Base-by-base conservation (phyloP, 2,329 filamentous ascomycete genomes). In the Coniochaeta sp. region DNA sequence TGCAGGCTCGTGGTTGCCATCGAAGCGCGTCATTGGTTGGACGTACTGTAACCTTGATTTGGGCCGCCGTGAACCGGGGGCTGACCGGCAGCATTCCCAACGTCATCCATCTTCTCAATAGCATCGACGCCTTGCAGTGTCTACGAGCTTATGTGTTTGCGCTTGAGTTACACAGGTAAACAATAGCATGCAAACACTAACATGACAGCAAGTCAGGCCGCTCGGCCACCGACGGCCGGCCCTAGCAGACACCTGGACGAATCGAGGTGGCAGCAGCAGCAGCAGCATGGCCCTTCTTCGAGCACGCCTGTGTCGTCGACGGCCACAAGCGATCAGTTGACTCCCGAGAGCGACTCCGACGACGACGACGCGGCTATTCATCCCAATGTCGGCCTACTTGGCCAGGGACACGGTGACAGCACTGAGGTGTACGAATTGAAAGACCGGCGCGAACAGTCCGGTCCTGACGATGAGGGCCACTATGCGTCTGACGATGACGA, bases 341-440 rank as follows among this genome's bases (percentile, higher is more conserved):
- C 63, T 40, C 66, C 65, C n/a, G 63, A 66, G 8, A 63, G 62
- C 31, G 63, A 61, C 57, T 62, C 57, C n/a, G 62, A 62, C 58
- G 62, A 54, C 24, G 62, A 62, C 24, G 62, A 62, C 12, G 55
- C 57, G 22, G 56, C 31, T 28, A 55, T 50, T n/a, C n/a, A 24
- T 16, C 12, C 54, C 28, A 24, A 12, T n/a, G 54, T 24, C 12
- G 47, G 47, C 6, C 17, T 52, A 14, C 47, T 52, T 16, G 22
- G 55, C 38, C 11, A 54, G 31, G 22, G 57, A 57, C n/a, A 58
- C 52, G 19, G 43, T 58, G 31, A 58, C 62, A 28, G 59, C 33
- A 60, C 52, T 17, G 67, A 67, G 47, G 44, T 44, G 11, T 69
- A 69, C 40, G 66, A 68, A 61, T 40, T 70, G 31, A 28, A 62